Base-by-base conservation (phyloP, 306 rosid genomes). In the Rosa multiflora region DNA sequence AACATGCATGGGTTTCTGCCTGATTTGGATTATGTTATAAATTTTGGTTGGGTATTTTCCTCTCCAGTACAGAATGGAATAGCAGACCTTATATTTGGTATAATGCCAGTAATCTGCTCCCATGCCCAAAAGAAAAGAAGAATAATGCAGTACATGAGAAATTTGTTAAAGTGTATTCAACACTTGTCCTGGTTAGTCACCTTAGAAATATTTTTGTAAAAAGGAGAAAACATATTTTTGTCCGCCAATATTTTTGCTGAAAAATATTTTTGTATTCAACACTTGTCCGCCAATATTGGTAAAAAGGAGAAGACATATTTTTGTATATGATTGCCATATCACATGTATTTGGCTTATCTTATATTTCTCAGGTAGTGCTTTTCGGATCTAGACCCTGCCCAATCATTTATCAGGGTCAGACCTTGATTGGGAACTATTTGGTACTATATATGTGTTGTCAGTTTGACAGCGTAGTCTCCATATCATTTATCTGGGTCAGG, bases 301-400 rank as follows among this genome's bases (percentile, higher is more conserved):
- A 75, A 42, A 52, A 37, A 40, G 78, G 43, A 0, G 51, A 11
- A 40, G 68, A 43, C 12, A 13, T 59, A 4, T 39, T 21, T 17
- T 21, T 21, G 6, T 56, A 58, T 15, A 12, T 74, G 53, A n/a
- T 74, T 56, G 20, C 35, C 5, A 13, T 42, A 44, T 40, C 70
- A 42, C 46, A 46, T 75, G 18, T 43, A 15, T 58, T 75, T 42
- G 56, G 70, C 61, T 58, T 56, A 40, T 53, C 55, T 35, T 26
- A 46, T 75, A 18, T 43, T 58, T 75, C 71, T 75, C 79, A 62
- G 79, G 79, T 76, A 29, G 15, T 46, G 46, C 23, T 76, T 47
- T 21, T 62, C 21, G n/a, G 79, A 76, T 76, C 79, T 32, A 63
- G 72, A 76, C 32, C 72, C 44, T 63, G 62, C 61, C 35, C 55